A percentile compares a stretch with the other conserved stretches of the same genome.
phyloP scores from a whole-genome alignment of 306 rosid genomes.

The Quercus wislizeni region DNA sequence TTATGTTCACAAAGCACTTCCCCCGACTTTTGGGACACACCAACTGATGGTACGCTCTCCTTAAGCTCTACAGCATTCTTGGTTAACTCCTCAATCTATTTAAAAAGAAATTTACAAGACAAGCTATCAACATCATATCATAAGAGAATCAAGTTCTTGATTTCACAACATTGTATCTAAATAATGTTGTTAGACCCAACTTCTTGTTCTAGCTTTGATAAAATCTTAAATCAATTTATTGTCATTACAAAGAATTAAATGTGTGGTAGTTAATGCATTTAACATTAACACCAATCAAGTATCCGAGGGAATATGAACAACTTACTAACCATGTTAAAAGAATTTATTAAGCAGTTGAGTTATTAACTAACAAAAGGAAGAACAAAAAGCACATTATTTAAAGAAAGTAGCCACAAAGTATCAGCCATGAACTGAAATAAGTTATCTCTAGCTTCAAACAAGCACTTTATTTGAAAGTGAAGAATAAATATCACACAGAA shows the following conservation, averaged over 20 bases:
- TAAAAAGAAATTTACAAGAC: background rate
- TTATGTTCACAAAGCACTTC: constrained; percentile 63
- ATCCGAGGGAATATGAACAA: background rate
- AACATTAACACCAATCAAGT: background rate
- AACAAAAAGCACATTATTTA: too few species aligned
- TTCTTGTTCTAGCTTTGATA: background rate
- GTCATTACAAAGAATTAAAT: background rate
- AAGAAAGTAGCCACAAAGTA: too few species aligned
- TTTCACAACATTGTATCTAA: background rate
- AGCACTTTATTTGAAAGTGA: too few species aligned
- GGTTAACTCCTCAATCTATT: constrained; percentile 58
- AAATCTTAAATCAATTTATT: background rate
- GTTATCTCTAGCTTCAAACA: too few species aligned
- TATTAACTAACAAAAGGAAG: background rate
- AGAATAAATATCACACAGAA: too few species aligned
- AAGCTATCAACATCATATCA: background rate
- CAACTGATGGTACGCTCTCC: constrained; percentile 21
- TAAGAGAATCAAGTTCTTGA: background rate
- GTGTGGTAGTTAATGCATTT: background rate
- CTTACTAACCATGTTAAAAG: background rate
- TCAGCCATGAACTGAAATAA: too few species aligned
- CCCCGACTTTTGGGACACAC: constrained; percentile 27
- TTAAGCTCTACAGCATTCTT: constrained; percentile 49
- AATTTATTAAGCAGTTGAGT: background rate
- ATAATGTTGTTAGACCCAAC: background rate